Evolutionary conservation across 73 alveolate genomes (phyloP).

Genomic region (Tetrahymena thermophila): DNA sequence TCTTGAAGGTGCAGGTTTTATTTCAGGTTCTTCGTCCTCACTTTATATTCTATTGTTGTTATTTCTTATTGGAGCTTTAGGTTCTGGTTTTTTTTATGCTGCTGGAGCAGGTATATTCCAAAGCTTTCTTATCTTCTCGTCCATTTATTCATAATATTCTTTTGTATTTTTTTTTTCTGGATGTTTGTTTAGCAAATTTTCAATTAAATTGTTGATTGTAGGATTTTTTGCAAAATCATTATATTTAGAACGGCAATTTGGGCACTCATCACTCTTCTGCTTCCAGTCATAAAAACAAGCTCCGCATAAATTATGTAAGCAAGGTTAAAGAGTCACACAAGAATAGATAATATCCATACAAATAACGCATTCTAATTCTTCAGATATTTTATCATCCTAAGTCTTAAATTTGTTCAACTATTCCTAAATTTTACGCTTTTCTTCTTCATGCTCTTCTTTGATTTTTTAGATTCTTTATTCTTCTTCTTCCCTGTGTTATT

Average conservation of each 20-base stretch:
- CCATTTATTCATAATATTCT: slow-evolving; percentile 54
- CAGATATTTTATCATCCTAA: slow-evolving; percentile 39
- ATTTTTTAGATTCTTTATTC: not conserved
- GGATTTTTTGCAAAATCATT: slow-evolving; percentile 60
- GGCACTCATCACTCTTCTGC: slow-evolving; percentile 64
- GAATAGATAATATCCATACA: slow-evolving; percentile 68
- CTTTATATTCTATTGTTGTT: not conserved
- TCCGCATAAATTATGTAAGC: slow-evolving; percentile 87
- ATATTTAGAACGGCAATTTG: slow-evolving; percentile 64
- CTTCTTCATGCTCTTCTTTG: slow-evolving; percentile 7
- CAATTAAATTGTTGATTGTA: slow-evolving; percentile 55
- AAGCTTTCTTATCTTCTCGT: slow-evolving; percentile 42
- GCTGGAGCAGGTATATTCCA: slow-evolving; percentile 20
- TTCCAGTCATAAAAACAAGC: slow-evolving; percentile 86
- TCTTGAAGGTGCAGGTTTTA: not conserved
- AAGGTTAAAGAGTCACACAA: slow-evolving; percentile 76
- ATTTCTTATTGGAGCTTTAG: not conserved
- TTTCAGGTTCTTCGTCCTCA: not conserved
- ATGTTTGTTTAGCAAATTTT: slow-evolving; percentile 34
- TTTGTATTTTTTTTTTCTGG: slow-evolving; percentile 52
- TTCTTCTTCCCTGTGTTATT: slow-evolving; percentile 12
- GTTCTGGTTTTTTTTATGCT: not conserved
- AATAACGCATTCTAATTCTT: slow-evolving; percentile 62
- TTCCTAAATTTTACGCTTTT: slow-evolving; percentile 15
- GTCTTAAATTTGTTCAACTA: not conserved